Conservation (phyloP, 164 flowering plant genomes). For the Taxillus chinensis region DNA sequence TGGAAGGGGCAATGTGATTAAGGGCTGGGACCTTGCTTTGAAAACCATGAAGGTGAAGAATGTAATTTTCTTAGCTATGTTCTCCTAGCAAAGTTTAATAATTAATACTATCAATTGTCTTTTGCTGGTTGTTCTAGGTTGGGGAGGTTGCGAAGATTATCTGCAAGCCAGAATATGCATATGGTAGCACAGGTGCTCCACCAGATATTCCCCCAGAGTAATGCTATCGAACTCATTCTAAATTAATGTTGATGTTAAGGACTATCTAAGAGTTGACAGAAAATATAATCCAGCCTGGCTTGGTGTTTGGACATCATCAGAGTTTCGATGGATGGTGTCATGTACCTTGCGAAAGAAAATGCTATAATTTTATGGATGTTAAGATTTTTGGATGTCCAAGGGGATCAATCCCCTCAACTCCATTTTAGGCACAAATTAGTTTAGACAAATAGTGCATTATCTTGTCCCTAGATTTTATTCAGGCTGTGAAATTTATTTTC, state of each 20-base stretch:
- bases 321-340: too few species aligned
- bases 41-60: conserved; percentile 78
- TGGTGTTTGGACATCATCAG: too few species aligned
- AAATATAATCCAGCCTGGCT: too few species aligned
- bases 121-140: conserved; percentile 32
- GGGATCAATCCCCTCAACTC: too few species aligned
- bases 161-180: conserved; percentile 95
- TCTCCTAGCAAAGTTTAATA: too few species aligned
- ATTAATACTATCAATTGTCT: background rate
- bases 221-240: conserved; percentile 2
- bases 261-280: background rate
- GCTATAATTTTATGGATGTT: too few species aligned
- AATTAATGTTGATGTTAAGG: background rate
- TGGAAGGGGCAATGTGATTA: conserved; percentile 74
- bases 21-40: conserved; percentile 90
- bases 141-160: conserved; percentile 89
- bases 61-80: background rate
- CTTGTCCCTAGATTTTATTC: too few species aligned
- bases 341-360: too few species aligned
- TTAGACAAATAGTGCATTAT: too few species aligned
- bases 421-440: too few species aligned
- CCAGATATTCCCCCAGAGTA: conserved; percentile 98
- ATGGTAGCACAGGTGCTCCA: conserved; percentile 86
- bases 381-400: too few species aligned
- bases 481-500: too few species aligned